Evolutionary conservation across 192 early-diverging fungal species (phyloP).

Genomic region (Coemansia sp.): DNA sequence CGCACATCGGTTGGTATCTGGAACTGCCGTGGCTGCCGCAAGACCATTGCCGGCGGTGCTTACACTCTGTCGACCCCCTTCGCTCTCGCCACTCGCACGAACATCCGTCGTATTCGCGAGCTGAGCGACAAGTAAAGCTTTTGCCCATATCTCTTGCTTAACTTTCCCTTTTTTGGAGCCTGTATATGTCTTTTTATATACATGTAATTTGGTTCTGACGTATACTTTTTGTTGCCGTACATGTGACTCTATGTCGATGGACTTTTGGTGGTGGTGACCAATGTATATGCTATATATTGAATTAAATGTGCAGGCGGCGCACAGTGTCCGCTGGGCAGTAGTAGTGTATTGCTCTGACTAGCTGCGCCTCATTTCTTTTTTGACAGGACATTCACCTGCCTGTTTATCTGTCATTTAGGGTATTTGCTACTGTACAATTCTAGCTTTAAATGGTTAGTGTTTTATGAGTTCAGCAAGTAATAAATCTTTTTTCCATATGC

Average conservation of each 20-base stretch:
- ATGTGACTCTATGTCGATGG: background rate
- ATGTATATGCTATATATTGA: background rate
- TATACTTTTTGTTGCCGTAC: background rate
- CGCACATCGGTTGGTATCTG: slow-evolving; percentile 98
- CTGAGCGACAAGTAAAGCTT: slow-evolving; percentile 80
- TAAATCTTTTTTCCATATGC: background rate
- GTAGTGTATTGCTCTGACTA: background rate
- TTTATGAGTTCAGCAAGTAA: background rate
- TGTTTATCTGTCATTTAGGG: background rate
- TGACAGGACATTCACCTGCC: background rate
- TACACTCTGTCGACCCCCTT: slow-evolving; percentile 88
- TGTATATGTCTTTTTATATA: background rate
- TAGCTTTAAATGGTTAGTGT: background rate
- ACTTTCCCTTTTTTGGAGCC: background rate
- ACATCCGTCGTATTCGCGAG: slow-evolving; percentile 98
- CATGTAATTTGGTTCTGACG: slow-evolving; percentile 6
- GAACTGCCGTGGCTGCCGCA: slow-evolving; percentile 95
- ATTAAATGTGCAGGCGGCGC: slow-evolving; percentile 4
- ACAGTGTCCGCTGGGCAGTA: background rate
- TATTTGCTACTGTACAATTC: background rate
- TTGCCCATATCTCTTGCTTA: background rate
- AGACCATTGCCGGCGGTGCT: slow-evolving; percentile 95
- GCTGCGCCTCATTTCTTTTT: background rate
- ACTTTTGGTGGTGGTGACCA: background rate
- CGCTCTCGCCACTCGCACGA: slow-evolving; percentile 88